These are phyloP conservation scores for Epicoccum nigrum DNA, from an alignment of 2,329 filamentous ascomycete species.

Conservation along the genomic window DNA sequence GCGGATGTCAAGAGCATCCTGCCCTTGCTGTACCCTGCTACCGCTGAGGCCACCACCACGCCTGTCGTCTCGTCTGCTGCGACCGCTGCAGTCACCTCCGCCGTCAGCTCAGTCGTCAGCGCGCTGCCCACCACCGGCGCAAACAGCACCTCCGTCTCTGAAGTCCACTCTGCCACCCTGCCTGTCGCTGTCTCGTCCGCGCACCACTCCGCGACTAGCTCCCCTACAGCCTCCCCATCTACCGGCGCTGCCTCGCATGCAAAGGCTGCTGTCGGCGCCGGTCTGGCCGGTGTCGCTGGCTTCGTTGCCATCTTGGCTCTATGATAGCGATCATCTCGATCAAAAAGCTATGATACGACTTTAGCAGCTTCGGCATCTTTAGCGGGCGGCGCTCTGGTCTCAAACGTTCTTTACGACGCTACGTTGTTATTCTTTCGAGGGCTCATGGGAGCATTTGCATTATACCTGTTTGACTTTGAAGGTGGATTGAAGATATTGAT, in stretches of 20 bases:
- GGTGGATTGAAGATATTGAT: constrained; percentile 15
- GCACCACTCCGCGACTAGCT: constrained; percentile 19
- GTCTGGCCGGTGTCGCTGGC: constrained; percentile 50
- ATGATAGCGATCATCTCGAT: constrained; percentile 33
- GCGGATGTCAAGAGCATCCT: constrained; percentile 53
- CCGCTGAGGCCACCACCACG: constrained; percentile 26
- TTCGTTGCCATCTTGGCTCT: constrained; percentile 52
- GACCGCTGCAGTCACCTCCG: too few species aligned
- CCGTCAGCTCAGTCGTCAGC: constrained; percentile 22
- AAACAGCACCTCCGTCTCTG: constrained; percentile 28
- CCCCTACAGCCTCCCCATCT: constrained; percentile 20
- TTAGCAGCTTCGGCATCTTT: constrained; percentile 20
- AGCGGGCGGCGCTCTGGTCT: constrained; percentile 33
- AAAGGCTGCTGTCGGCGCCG: constrained; percentile 47
- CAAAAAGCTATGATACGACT: constrained; percentile 2
- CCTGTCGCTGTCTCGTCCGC: constrained; percentile 14
- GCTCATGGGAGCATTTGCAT: constrained; percentile 17
- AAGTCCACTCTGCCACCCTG: constrained; percentile 34
- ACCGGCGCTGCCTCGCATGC: constrained; percentile 44
- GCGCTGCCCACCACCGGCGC: constrained; percentile 21
- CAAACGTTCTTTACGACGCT: constrained; percentile 41
- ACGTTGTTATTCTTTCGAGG: constrained; percentile 39
- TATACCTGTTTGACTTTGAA: constrained; percentile 18
- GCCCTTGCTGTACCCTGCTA: constrained; percentile 42
- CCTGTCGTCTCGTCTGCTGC: constrained; percentile 26